These are phyloP conservation scores for Colletotrichum gigasporum DNA, from an alignment of 2,329 filamentous ascomycete genomes.

Conservation along the genomic window DNA sequence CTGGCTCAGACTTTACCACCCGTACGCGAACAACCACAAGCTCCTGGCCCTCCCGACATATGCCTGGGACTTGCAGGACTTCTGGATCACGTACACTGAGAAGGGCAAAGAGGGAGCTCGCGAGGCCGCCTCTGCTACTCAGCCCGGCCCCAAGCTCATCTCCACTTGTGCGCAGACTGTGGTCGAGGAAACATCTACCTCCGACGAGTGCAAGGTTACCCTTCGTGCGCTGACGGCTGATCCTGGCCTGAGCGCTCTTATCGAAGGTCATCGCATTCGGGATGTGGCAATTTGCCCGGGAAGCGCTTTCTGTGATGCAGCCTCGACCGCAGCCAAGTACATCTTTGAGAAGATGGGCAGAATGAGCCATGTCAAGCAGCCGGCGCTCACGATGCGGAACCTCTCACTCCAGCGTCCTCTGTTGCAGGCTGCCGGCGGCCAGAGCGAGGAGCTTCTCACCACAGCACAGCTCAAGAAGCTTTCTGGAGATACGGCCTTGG, in stretches of 20 bases:
- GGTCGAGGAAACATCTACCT: not conserved
- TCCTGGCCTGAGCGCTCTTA: not conserved
- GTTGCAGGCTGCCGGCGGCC: not conserved
- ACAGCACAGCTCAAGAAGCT: not conserved
- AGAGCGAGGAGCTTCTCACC: not conserved
- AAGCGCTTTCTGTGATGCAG: not conserved
- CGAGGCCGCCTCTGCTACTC: not conserved
- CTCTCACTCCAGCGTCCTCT: not conserved
- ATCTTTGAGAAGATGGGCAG: not conserved
- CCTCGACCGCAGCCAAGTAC: not conserved
- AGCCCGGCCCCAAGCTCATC: not conserved
- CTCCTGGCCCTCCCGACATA: conserved; percentile 9
- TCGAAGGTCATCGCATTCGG: conserved; percentile 10
- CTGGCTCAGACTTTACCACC: not conserved
- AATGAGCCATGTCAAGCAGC: not conserved
- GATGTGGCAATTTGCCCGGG: not conserved
- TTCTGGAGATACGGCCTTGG: not conserved
- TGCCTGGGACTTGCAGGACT: conserved; percentile 12
- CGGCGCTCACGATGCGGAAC: not conserved
- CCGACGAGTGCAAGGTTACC: not conserved
- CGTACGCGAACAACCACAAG: not conserved
- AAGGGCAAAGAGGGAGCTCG: not conserved
- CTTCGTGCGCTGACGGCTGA: not conserved
- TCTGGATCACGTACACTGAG: conserved; percentile 14
- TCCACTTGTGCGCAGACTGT: conserved; percentile 1